Conservation (phyloP, 139 green algal species). For the Chlamydomonas schloesseri region DNA sequence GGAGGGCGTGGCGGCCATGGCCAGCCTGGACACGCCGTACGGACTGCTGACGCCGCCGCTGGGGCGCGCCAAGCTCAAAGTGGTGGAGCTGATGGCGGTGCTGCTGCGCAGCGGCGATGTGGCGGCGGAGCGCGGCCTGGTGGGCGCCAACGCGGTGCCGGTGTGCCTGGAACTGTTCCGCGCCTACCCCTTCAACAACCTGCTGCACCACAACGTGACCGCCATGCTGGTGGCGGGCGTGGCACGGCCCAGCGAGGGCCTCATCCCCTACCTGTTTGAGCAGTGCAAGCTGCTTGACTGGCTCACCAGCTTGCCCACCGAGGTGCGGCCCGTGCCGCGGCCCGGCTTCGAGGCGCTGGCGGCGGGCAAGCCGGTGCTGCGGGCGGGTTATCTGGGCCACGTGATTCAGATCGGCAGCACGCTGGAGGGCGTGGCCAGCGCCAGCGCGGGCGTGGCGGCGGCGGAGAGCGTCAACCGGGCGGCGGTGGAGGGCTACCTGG, state of each 20-base stretch:
- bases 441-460: slow-evolving; percentile 16
- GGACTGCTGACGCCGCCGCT: slow-evolving; percentile 81
- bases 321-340: slow-evolving; percentile 58
- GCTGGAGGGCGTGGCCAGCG: slow-evolving; percentile 36
- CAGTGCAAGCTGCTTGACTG: slow-evolving; percentile 74
- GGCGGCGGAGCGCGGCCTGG: slow-evolving; percentile 68
- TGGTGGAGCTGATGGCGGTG: slow-evolving; percentile 83
- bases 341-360: slow-evolving; percentile 51
- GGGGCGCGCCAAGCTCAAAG: slow-evolving; percentile 79
- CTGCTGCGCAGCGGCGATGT: slow-evolving; percentile 77
- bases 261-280: slow-evolving; percentile 79
- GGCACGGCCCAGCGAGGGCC: slow-evolving; percentile 39
- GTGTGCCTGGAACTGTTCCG: slow-evolving; percentile 81
- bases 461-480: slow-evolving; percentile 20
- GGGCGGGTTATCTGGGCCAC: slow-evolving; percentile 89
- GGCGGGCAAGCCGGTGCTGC: slow-evolving; percentile 57
- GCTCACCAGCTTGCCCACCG: slow-evolving; percentile 69
- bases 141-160: slow-evolving; percentile 64
- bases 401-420: slow-evolving; percentile 82
- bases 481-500: slow-evolving; percentile 55
- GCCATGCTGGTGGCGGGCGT: slow-evolving; percentile 70
- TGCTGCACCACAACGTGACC: slow-evolving; percentile 84
- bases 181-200: slow-evolving; percentile 92
- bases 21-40: slow-evolving; percentile 79
- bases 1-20: background rate